phyloP scores from a whole-genome alignment of 1,284 basidiomycete species.

The Xanthoconium separans region DNA sequence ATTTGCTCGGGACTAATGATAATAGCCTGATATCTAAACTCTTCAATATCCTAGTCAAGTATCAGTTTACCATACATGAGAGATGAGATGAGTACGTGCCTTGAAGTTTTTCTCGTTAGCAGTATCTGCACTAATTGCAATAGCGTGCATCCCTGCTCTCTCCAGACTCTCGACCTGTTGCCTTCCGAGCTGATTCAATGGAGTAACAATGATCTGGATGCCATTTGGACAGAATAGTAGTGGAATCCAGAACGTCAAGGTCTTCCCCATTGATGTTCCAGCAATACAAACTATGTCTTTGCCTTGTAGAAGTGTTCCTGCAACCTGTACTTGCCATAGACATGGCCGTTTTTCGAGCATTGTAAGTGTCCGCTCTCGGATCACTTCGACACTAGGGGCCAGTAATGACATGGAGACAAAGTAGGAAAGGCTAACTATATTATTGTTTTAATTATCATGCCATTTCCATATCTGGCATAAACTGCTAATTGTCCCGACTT shows the following conservation, averaged over 20 bases:
- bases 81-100: neutral
- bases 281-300: neutral
- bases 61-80: no score
- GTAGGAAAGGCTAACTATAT: slow-evolving; percentile 6
- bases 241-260: slow-evolving; percentile 5
- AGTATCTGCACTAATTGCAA: neutral
- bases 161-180: neutral
- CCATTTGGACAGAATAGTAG: neutral
- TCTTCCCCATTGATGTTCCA: slow-evolving; percentile 1
- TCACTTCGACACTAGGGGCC: neutral
- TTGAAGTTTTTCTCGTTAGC: neutral
- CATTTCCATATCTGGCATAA: neutral
- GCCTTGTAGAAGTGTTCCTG: neutral
- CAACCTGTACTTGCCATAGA: neutral
- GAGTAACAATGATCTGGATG: slow-evolving; percentile 1
- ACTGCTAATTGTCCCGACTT: neutral
- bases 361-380: neutral
- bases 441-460: neutral
- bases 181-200: neutral
- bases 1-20: neutral
- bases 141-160: neutral
- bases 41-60: neutral
- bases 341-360: neutral
- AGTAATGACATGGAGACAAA: neutral
- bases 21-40: neutral